Percentiles rank a stretch among this genome's conserved stretches.
phyloP scores from a whole-genome alignment of 2,329 filamentous ascomycete genomes.

The Aureobasidium sp. region DNA sequence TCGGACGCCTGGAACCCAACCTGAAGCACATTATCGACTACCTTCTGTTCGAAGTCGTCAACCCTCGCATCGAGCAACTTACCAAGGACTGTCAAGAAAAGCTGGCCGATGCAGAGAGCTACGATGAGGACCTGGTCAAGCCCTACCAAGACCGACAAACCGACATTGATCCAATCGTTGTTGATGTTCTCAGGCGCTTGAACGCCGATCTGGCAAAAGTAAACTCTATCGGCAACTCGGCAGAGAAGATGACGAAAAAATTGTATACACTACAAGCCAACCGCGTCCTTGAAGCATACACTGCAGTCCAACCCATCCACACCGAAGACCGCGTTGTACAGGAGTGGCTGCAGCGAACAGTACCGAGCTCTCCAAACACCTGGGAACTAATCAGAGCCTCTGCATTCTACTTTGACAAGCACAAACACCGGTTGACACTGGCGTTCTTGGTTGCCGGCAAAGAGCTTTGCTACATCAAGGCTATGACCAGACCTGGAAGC shows the following conservation, averaged over 20 bases:
- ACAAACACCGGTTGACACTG: slow-evolving; percentile 21
- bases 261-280: neutral
- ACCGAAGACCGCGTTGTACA: slow-evolving; percentile 11
- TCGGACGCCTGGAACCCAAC: slow-evolving; percentile 10
- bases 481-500: slow-evolving; percentile 5
- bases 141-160: neutral
- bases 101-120: neutral
- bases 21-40: slow-evolving; percentile 51
- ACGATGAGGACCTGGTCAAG: neutral
- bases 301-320: slow-evolving; percentile 16
- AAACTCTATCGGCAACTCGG: neutral
- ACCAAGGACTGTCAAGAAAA: slow-evolving; percentile 13
- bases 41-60: slow-evolving; percentile 30
- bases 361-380: slow-evolving; percentile 16
- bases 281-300: slow-evolving; percentile 9
- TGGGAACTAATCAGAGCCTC: slow-evolving; percentile 43
- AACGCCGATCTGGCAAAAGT: neutral
- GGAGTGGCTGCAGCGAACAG: slow-evolving; percentile 18
- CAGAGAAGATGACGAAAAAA: neutral
- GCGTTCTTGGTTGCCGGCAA: slow-evolving; percentile 33
- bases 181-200: neutral
- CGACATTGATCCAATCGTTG: neutral
- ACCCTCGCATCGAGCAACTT: slow-evolving; percentile 18
- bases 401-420: slow-evolving; percentile 26
- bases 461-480: slow-evolving; percentile 32